Base-by-base conservation (phyloP, 805 yeast genomes). In the Kodamaea fukazawae region DNA sequence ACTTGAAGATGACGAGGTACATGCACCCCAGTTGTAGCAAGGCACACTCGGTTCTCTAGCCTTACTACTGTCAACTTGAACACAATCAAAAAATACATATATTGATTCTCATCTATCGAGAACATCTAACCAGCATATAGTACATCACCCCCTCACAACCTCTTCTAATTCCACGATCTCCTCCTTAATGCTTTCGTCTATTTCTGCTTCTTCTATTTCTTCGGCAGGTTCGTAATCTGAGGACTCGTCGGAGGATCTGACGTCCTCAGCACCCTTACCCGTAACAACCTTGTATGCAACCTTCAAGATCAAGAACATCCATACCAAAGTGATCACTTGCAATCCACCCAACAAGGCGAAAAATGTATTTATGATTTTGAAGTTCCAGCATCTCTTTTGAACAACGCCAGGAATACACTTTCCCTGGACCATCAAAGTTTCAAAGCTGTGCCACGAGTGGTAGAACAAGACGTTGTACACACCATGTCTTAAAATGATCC, bases 261-360 rank as follows among this genome's bases (percentile, higher is more conserved):
- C 82, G 58, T 89, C 96, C 50, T 86, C 95, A 1, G 96, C 96
- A 26, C 79, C 78, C 15, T 63, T 70, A 4, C 96, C 96, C 7
- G 73, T 67, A 17, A 87, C 46, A 16, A 88, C 91, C 56, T 75
- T 80, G 40, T 71, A 58, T 8, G 86, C 87, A 17, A 88, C 95
- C 49, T 76, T 79, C 9, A 75, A 45, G 42, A 89, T 88, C 65
- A 84, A 70, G 54, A 67, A 77, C 73, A 88, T 71, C 96, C 96
- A 88, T 38, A 84, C 57, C 12, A 80, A 41, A 25, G 80, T 76
- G 27, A 89, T 62, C 4, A 76, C 51, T 56, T 89, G 96, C 42
- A 88, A 68, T 0, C 82, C 79, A 7, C 76, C 75, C 32, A 89
- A 67, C 45, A 88, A 65, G 2, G 61, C 52, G 28, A 80, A 62